A percentile compares a stretch with the other conserved stretches of the same genome.
phyloP scores from a whole-genome alignment of 768 basidiomycete genomes.

The Suillus cothurnatus region DNA sequence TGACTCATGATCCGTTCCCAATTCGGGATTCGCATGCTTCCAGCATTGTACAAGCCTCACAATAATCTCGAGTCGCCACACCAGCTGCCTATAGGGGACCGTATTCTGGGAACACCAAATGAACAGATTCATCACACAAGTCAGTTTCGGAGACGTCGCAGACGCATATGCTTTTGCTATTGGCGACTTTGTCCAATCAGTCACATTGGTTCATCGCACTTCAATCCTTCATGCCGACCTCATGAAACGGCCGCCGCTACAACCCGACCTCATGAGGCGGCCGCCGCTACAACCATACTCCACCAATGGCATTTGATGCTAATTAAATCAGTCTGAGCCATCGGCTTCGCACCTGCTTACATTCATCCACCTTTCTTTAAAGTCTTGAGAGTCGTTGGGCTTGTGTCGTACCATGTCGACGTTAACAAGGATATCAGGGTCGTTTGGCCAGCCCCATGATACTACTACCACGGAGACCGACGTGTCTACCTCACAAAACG shows the following conservation, averaged over 20 bases:
- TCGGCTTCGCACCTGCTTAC: neutral
- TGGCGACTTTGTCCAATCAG: neutral
- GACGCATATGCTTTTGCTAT: neutral
- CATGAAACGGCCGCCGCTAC: neutral
- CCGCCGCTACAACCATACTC: neutral
- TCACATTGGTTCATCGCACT: neutral
- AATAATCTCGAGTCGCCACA: neutral
- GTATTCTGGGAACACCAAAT: neutral
- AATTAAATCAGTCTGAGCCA: constrained; percentile 1
- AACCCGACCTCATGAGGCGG: neutral
- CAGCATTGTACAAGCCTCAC: neutral
- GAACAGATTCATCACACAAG: neutral
- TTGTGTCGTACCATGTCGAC: neutral
- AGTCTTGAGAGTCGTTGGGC: neutral
- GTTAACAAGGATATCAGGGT: constrained; percentile 12
- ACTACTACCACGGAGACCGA: constrained; percentile 8
- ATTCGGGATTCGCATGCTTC: neutral
- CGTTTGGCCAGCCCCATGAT: constrained; percentile 14
- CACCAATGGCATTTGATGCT: neutral
- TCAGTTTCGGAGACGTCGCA: neutral
- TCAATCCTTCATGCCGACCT: neutral
- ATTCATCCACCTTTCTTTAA: neutral
- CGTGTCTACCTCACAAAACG: constrained; percentile 4
- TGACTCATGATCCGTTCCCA: neutral
- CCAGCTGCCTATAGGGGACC: no score